Evolutionary conservation across 441 rosid genomes (phyloP).

Genomic region (Croton setiger): DNA sequence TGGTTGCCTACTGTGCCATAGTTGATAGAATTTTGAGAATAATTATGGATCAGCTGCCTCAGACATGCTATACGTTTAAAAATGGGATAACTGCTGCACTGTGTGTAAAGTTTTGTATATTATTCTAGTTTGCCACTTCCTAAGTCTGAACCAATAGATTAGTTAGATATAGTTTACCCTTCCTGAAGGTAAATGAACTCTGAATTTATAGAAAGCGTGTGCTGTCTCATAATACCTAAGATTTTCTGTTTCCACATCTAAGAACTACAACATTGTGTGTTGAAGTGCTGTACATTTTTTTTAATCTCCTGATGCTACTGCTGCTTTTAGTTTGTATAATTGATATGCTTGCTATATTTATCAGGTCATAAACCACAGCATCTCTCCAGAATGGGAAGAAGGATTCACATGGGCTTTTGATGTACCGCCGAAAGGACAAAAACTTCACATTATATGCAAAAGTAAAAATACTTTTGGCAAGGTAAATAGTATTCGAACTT

Average conservation of each 20-base stretch:
- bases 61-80: neutral
- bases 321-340: conserved; percentile 1
- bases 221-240: neutral
- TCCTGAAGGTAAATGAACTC: neutral
- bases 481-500: conserved; percentile 40
- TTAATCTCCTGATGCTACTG: neutral
- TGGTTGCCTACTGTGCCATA: neutral
- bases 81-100: neutral
- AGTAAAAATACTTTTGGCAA: conserved; percentile 88
- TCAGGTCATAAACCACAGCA: conserved; percentile 72
- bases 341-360: conserved; percentile 10
- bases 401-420: conserved; percentile 90
- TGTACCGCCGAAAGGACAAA: conserved; percentile 92
- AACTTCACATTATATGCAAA: conserved; percentile 90
- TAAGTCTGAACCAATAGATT: neutral
- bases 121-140: neutral
- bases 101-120: neutral
- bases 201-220: neutral
- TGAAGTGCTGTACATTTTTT: neutral
- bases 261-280: neutral
- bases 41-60: neutral
- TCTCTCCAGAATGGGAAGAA: conserved; percentile 86
- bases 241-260: neutral
- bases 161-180: neutral
- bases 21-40: neutral